Evolutionary conservation across 192 early-diverging fungal species (phyloP).

Genomic region (Pilobolus umbonatus): DNA sequence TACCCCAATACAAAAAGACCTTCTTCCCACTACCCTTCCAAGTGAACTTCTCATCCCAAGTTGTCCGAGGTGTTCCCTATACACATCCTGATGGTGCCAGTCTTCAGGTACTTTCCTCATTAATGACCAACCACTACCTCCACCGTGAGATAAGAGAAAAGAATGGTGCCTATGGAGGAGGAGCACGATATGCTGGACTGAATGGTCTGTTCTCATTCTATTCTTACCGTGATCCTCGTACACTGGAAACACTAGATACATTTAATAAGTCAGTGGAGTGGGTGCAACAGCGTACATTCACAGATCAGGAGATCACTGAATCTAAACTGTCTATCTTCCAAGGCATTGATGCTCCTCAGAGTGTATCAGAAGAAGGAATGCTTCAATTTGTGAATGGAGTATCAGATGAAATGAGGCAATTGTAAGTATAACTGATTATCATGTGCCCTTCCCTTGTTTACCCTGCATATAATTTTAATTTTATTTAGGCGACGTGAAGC

Average conservation of each 20-base stretch:
- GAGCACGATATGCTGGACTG: slow-evolving; percentile 63
- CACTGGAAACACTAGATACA: slow-evolving; percentile 66
- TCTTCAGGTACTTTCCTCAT: slow-evolving; percentile 73
- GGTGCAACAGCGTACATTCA: slow-evolving; percentile 50
- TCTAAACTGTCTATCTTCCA: slow-evolving; percentile 90
- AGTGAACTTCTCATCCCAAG: slow-evolving; percentile 78
- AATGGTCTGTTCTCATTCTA: slow-evolving; percentile 83
- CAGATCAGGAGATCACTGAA: slow-evolving; percentile 73
- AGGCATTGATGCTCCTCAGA: slow-evolving; percentile 76
- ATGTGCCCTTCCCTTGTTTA: neutral
- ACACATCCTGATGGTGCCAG: slow-evolving; percentile 74
- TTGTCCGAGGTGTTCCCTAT: slow-evolving; percentile 78
- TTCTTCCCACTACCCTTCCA: slow-evolving; percentile 83
- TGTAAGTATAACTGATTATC: slow-evolving; percentile 30
- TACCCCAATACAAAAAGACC: slow-evolving; percentile 48
- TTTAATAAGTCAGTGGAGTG: slow-evolving; percentile 65
- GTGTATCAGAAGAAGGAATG: slow-evolving; percentile 82
- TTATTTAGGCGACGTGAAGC: slow-evolving; percentile 63
- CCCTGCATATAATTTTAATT: neutral
- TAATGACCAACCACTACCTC: slow-evolving; percentile 83
- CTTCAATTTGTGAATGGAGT: slow-evolving; percentile 71
- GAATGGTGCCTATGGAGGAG: slow-evolving; percentile 96
- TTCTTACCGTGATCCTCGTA: slow-evolving; percentile 90
- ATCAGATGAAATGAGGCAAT: slow-evolving; percentile 82
- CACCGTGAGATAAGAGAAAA: slow-evolving; percentile 97